Evolutionary conservation across 371 early-diverging fungal species (phyloP), one percentile per base, ranked within the genome.

Genomic region (Lichtheimia ramosa): DNA sequence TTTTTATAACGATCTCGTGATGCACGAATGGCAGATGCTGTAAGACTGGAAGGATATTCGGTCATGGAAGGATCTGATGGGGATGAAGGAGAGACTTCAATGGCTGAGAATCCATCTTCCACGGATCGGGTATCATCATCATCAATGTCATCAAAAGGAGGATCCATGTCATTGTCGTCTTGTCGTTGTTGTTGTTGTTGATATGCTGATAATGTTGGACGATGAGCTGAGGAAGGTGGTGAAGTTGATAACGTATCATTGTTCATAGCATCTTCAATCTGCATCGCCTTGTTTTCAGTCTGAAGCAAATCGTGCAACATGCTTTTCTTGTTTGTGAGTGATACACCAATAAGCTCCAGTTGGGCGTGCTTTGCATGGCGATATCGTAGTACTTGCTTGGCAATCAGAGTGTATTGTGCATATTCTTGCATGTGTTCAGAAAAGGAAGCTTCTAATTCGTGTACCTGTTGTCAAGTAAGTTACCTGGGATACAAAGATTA

Each of bases 381-480:
- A 73, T 91, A 90, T 24, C 83, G 79, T 12, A 97, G 80, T 13
- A 92, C 88, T 56, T 85, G 78, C 58, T 90, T 92, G 52, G 93
- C 88, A 16, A 87, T 83, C 14, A 71, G 69, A 28, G 91, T 77
- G 62, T 90, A 92, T 77, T 92, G 92, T 21, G 83, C 78, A 63
- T 97, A 96, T 68, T 94, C 94, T 56, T 90, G 90, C 59, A 96
- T 68, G 5, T 90, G 90, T 59, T 94, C 94, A 14, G 86, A 70
- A 48, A 93, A 85, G 27, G 83, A 82, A 8, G 83, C 71, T 52
- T 95, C 95, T 58, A 95, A 62, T 6, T 74, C 48, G 48, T 71
- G 71, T 39, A 78, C 74, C 83, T 83, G 65, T 8, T 34, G 34
- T 28, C 16, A 24, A 50, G 43, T 39, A 23, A 54, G 27, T 18